These are phyloP conservation scores for Neoboletus magnificus DNA, from an alignment of 768 basidiomycete species.

Conservation along the genomic window DNA sequence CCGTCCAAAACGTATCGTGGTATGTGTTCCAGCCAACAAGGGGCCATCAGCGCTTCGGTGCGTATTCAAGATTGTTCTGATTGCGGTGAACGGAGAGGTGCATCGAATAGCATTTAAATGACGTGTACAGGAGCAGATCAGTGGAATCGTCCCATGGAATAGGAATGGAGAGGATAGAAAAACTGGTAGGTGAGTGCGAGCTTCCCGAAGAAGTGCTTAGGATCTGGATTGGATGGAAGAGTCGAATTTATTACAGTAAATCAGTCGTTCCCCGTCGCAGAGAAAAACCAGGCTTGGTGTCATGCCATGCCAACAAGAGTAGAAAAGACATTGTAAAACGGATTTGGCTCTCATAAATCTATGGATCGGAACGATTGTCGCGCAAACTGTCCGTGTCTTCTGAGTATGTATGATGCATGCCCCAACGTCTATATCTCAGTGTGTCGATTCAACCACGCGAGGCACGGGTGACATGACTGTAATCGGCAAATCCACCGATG, in stretches of 20 bases:
- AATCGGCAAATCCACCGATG: conserved; percentile 31
- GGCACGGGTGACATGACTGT: conserved; percentile 6
- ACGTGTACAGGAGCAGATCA: conserved; percentile 1
- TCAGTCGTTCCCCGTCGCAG: conserved; percentile 3
- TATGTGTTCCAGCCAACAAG: neutral
- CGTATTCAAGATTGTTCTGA: neutral
- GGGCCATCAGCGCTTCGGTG: neutral
- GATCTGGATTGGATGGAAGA: neutral
- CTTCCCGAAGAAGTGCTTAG: neutral
- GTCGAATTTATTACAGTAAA: conserved; percentile 14
- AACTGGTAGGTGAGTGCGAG: neutral
- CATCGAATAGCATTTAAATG: conserved; percentile 3
- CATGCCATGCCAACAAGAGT: conserved; percentile 9
- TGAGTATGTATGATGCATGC: conserved; percentile 13
- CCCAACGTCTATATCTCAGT: conserved; percentile 14
- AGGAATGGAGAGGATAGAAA: neutral
- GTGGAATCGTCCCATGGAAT: neutral
- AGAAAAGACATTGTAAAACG: conserved; percentile 15
- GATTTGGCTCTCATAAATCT: conserved; percentile 23
- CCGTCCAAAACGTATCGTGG: neutral
- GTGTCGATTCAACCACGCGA: conserved; percentile 7
- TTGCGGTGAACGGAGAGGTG: neutral
- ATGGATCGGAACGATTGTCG: conserved; percentile 15
- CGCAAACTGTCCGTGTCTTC: conserved; percentile 20
- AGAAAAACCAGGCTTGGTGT: conserved; percentile 1